Conservation (phyloP, 1,139 yeast species). For the Pichia terricola region DNA sequence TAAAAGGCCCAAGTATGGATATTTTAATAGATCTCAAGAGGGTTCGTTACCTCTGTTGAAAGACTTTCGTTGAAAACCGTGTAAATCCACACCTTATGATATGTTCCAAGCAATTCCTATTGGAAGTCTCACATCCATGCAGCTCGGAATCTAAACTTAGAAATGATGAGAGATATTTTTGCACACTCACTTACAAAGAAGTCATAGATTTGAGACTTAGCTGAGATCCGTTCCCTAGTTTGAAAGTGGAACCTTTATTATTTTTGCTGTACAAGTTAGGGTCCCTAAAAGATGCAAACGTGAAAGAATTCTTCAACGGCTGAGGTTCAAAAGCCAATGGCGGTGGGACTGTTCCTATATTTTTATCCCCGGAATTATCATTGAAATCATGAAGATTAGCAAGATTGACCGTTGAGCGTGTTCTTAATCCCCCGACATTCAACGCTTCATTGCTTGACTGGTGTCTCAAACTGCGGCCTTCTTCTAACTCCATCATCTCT, state of each 20-base stretch:
- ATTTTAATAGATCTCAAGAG: no score
- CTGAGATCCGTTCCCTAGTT: slow-evolving; percentile 9
- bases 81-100: no score
- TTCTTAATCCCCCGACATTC: slow-evolving; percentile 11
- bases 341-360: not conserved
- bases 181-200: not conserved
- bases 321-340: not conserved
- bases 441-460: slow-evolving; percentile 1
- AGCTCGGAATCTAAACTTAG: no score
- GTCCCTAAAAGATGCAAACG: slow-evolving; percentile 10
- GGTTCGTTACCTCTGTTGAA: no score
- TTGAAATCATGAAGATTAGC: not conserved
- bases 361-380: not conserved
- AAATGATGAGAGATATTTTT: no score
- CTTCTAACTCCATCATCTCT: slow-evolving; percentile 14
- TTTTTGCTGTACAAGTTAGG: not conserved
- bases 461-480: slow-evolving; percentile 13
- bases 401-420: slow-evolving; percentile 16
- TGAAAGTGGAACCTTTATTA: not conserved
- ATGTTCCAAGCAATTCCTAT: no score
- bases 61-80: no score
- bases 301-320: slow-evolving; percentile 8
- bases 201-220: slow-evolving; percentile 6
- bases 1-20: no score
- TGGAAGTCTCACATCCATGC: no score